Evolutionary conservation across 495 filamentous ascomycete genomes (phyloP), one percentile per base, ranked within the genome.

Genomic region (Pseudotulostoma volvatum): DNA sequence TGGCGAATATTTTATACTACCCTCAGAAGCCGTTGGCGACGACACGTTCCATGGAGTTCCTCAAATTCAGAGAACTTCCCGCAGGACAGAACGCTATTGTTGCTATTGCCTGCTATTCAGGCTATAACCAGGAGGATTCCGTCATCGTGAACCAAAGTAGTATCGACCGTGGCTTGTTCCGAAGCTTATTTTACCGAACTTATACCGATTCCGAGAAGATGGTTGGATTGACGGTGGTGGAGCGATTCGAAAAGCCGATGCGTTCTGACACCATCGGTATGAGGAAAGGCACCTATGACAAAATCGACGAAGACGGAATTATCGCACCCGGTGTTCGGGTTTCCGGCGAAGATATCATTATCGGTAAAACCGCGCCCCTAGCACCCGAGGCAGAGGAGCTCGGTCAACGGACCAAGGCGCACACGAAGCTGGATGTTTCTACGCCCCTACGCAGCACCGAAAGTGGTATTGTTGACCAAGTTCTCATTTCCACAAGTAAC

Each of bases 41-140:
- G 1, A 99, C 90, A 9, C 76, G 90, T 17, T 93, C 85, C 1
- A 99, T 99, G 92, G 90, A 99, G 57, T 96, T 84, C 59, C 66
- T 99, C 46, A 93, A 92, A 43, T 99, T 96, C 74, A 73, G 90
- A 50, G 92, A 99, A 58, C 64, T 99, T 38, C 90, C 90, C 2
- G 90, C 90, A 18, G 90, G 90, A 4, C 90, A 99, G 60, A 99
- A 99, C 49, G 90, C 90, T 15, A 96, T 99, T 49, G 90, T 99
- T 9, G 90, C 92, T 25, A 96, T 99, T 65, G 73, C 82, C 33
- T 86, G 80, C 56, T 99, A 96, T 61, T 93, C 85, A 11, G 90
- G 90, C n/a, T 99, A 96, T 70, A 96, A 99, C 56, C 92, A 96
- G 57, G 90, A 99, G 83, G 90, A 99, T 73, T 96, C 90, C 16